Base-by-base conservation (phyloP, 495 filamentous ascomycete genomes). In the Talaromyces ruber region DNA sequence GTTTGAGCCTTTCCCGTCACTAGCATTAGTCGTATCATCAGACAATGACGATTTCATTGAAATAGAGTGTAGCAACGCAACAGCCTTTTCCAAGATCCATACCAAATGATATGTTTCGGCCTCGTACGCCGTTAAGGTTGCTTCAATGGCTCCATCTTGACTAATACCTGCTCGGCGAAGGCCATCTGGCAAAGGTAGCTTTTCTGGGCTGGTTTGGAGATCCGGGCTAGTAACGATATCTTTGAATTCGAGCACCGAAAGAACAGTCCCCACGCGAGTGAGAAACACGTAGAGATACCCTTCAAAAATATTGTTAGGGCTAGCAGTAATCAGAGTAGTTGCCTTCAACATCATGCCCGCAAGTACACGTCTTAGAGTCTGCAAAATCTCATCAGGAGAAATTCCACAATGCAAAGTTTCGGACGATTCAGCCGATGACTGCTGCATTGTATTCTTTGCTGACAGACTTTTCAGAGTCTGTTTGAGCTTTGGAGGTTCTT, bases 211-310 rank as follows among this genome's bases (percentile, higher is more conserved):
- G 12, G 62, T 43, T 21, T 52, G 65, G 12, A 72, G 59, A 5
- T 72, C 68, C 47, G 68, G 60, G 47, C 62, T 70, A 3, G 66
- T 25, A 43, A 66, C 61, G 18, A 74, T 45, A 24, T 72, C 70
- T 6, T 70, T 62, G 53, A 81, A 81, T 16, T 68, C 66, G 12
- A 74, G 72, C 0, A 78, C 60, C 50, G 71, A 71, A n/a, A 81
- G 64, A 43, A 78, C 54, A 24, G 69, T 71, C 1, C 78, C 77
- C 2, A 79, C 65, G 0, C 74, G 71, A 47, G 61, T 55, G 3
- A 79, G 67, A 7, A 74, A 47, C 50, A 75, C 55, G 54, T 65
- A 77, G 12, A 79, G 65, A 50, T 70, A 69, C 0, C 78, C 77
- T 62, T 79, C 77, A 58, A 78, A 65, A 9, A 79, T 28, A 34